Evolutionary conservation across 441 rosid genomes (phyloP), one percentile per base, ranked within the genome.

Genomic region (Dalechampia spathulata): DNA sequence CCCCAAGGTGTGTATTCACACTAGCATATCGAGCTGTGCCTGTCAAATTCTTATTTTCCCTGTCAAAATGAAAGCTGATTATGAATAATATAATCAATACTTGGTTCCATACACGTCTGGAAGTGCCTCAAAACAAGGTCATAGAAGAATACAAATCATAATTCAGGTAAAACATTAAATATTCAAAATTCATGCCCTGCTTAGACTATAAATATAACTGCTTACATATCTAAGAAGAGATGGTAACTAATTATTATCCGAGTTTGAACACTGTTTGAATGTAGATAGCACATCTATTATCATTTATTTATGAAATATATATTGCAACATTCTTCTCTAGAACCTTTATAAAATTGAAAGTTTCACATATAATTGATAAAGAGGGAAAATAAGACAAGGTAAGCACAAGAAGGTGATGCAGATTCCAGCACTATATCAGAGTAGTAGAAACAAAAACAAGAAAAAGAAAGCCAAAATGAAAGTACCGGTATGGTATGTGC

Each of bases 1-100:
- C 70, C 55, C 95, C 95, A 56, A 86, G 85, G 71, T 86, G 94
- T 64, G 94, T 83, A 68, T 86, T 86, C 48, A 81, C 80, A 78
- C 90, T 86, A 47, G 95, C 95, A 79, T 86, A 86, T 37, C 95
- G 84, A 68, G 95, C 90, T 55, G 95, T 86, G 70, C 90, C 95
- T 3, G 95, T 86, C 37, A 86, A 81, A 64, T 86, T 86, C 69
- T 83, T 86, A 74, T 86, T 86, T 72, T 83, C 94, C 78, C 94
- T 86, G 71, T 50, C 41, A 52, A 38, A 44, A 47, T 37, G n/a
- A 23, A 20, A 57, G 43, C 46, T 50, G 13, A 43, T 57, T 37
- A 44, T 26, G 30, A 28, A 25, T 4, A 49, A 8, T 15, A 28
- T 58, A 13, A 52, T 43, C 23, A 22, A 9, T n/a, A n/a, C n/a